Conservation (phyloP, 192 early-diverging fungal species). For the Mycoemilia scoparia region DNA sequence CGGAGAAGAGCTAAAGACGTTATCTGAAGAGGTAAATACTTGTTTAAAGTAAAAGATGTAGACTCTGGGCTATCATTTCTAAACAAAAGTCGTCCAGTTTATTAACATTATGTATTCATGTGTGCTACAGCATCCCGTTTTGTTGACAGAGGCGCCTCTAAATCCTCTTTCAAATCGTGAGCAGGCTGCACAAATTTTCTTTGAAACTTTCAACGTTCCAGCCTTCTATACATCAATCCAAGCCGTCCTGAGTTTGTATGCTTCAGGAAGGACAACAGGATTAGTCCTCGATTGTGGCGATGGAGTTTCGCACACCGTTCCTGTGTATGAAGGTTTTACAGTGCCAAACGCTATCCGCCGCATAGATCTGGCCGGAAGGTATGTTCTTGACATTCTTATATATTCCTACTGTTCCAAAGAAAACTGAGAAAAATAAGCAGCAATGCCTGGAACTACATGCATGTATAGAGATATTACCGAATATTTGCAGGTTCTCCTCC, state of each 20-base stretch:
- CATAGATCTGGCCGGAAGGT: slow-evolving; percentile 91
- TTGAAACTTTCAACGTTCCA: slow-evolving; percentile 98
- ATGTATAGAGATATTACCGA: slow-evolving; percentile 89
- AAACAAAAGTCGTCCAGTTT: neutral
- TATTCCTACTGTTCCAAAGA: no score
- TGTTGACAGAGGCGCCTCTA: slow-evolving; percentile 91
- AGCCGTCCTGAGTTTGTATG: slow-evolving; percentile 92
- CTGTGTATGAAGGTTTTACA: slow-evolving; percentile 93
- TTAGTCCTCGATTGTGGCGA: slow-evolving; percentile 93
- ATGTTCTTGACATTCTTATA: no score
- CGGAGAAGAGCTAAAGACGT: slow-evolving; percentile 85
- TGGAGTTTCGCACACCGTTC: slow-evolving; percentile 88
- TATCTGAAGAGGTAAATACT: slow-evolving; percentile 92
- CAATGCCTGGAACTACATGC: no score
- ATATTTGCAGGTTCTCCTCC: slow-evolving; percentile 76
- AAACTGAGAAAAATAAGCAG: no score
- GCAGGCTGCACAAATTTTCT: slow-evolving; percentile 87
- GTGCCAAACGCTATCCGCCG: slow-evolving; percentile 84
- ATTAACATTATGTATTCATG: no score
- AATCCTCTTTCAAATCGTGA: slow-evolving; percentile 90
- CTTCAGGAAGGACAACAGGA: slow-evolving; percentile 93
- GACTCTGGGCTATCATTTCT: neutral
- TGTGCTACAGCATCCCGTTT: slow-evolving; percentile 96
- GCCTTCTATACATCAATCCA: slow-evolving; percentile 94
- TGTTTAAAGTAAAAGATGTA: slow-evolving; percentile 22